Conservation (phyloP, 1,284 basidiomycete genomes). For the Singerocomus inundabilis region DNA sequence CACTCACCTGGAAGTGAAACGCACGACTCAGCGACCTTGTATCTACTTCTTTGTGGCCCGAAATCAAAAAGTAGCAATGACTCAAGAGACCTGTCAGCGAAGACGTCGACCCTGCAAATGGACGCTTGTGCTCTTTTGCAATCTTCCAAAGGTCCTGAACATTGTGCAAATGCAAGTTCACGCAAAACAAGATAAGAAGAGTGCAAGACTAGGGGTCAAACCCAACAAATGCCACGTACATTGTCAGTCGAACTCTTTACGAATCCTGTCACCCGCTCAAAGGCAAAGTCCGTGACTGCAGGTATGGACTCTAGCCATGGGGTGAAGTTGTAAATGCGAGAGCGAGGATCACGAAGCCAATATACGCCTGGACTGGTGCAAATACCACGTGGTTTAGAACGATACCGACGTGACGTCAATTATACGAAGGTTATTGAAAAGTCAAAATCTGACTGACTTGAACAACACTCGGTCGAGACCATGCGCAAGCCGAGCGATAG, state of each 20-base stretch:
- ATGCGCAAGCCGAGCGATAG: conserved; percentile 73
- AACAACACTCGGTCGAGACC: conserved; percentile 83
- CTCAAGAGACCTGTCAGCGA: conserved; percentile 82
- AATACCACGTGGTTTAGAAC: conserved; percentile 1
- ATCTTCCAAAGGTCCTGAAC: conserved; percentile 64
- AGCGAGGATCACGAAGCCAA: conserved; percentile 85
- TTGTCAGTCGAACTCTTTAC: conserved; percentile 79
- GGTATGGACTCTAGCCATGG: conserved; percentile 73
- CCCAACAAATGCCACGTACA: conserved; percentile 38
- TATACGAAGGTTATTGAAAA: not conserved
- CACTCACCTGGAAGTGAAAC: conserved; percentile 62
- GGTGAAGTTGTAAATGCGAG: conserved; percentile 85
- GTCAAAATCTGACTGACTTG: conserved; percentile 55
- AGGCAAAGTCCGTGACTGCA: conserved; percentile 87
- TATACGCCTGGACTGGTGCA: conserved; percentile 81
- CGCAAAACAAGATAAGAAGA: not conserved
- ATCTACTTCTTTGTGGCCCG: conserved; percentile 62
- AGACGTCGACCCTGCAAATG: conserved; percentile 90
- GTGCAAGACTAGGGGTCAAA: not conserved
- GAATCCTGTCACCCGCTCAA: conserved; percentile 77
- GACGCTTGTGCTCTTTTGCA: conserved; percentile 56
- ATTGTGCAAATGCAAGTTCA: not conserved
- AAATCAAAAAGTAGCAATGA: conserved; percentile 87
- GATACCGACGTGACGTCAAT: not conserved
- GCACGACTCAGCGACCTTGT: conserved; percentile 53